Percentiles rank a stretch among this genome's conserved stretches.
phyloP scores from a whole-genome alignment of 2,329 filamentous ascomycete genomes.

The Pseudocercospora fuligena region DNA sequence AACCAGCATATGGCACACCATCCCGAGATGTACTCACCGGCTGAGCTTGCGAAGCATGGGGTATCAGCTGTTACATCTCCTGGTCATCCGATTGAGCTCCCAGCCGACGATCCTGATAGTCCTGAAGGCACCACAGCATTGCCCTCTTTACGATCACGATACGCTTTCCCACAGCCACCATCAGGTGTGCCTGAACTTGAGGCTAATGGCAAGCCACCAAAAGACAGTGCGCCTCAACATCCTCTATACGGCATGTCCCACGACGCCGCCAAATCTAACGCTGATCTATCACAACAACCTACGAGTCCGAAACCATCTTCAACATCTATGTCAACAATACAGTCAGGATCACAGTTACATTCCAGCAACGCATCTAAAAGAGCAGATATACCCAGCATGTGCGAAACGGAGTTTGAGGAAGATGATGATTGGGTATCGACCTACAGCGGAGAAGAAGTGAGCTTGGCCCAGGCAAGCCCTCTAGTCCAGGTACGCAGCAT shows the following conservation, averaged over 20 bases:
- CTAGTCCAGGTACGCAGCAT: constrained; percentile 38
- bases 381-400: constrained; percentile 30
- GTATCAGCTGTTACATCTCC: constrained; percentile 16
- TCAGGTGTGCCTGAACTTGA: constrained; percentile 26
- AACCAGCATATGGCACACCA: constrained; percentile 42
- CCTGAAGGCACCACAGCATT: constrained; percentile 20
- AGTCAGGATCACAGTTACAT: constrained; percentile 15
- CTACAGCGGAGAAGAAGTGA: constrained; percentile 37
- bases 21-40: constrained; percentile 38
- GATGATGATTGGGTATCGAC: constrained; percentile 32
- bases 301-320: constrained; percentile 22
- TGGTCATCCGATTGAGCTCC: constrained; percentile 20
- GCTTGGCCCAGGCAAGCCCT: constrained; percentile 31
- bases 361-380: constrained; percentile 22
- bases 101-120: constrained; percentile 17
- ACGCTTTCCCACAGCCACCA: constrained; percentile 22
- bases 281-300: constrained; percentile 20
- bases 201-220: constrained; percentile 10
- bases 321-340: constrained; percentile 16
- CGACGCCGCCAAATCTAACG: constrained; percentile 23
- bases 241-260: constrained; percentile 19
- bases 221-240: constrained; percentile 20
- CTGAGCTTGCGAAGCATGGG: constrained; percentile 38
- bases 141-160: constrained; percentile 26
- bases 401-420: constrained; percentile 32